phyloP scores from a whole-genome alignment of 2,329 filamentous ascomycete species.

The Microascus cirrosus region DNA sequence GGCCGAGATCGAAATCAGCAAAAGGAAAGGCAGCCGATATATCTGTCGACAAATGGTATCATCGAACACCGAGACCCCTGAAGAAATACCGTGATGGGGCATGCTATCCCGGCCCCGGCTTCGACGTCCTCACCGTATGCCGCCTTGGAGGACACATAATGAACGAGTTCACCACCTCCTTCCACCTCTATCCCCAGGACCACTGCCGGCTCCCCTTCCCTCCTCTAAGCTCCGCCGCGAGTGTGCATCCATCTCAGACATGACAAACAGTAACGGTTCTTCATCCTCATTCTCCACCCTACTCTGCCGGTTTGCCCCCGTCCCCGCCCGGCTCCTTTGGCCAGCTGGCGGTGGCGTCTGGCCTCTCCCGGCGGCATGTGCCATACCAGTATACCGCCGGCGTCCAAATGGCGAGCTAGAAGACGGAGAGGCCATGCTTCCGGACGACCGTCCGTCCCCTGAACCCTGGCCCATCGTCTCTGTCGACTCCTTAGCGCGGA shows the following conservation, averaged over 20 bases:
- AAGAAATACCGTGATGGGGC: too few relatives aligned
- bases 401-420: constrained; percentile 34
- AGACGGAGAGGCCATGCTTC: constrained; percentile 26
- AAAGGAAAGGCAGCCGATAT: neutral
- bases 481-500: constrained; percentile 23
- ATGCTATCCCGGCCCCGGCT: neutral
- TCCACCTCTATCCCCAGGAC: constrained; percentile 6
- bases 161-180: neutral
- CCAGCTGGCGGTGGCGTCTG: constrained; percentile 28
- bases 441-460: constrained; percentile 34
- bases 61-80: neutral
- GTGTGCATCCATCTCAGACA: constrained; percentile 57
- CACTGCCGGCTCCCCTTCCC: constrained; percentile 22
- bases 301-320: neutral
- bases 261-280: constrained; percentile 60
- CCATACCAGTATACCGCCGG: constrained; percentile 33
- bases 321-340: constrained; percentile 27
- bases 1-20: neutral
- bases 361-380: constrained; percentile 17
- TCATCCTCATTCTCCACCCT: constrained; percentile 27
- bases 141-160: neutral
- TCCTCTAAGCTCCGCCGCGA: constrained; percentile 50
- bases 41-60: neutral
- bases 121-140: neutral
- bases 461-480: constrained; percentile 26